These are phyloP conservation scores for Neopestalotiopsis sp. DNA, from an alignment of 2,329 filamentous ascomycete genomes.

Conservation along the genomic window DNA sequence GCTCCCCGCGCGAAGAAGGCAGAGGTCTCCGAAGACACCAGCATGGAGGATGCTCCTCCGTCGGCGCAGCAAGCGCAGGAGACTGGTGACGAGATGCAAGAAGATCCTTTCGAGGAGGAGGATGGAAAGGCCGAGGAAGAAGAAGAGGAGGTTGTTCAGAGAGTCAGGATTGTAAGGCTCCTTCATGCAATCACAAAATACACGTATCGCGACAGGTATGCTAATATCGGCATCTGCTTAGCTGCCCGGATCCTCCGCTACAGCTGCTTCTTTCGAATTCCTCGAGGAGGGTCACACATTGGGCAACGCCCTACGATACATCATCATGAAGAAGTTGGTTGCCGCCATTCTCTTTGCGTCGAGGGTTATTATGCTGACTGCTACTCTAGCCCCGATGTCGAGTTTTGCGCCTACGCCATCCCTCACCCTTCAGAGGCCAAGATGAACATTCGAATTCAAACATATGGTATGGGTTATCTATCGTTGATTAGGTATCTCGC, in stretches of 20 bases:
- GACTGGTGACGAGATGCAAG: constrained; percentile 37
- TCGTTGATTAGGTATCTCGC: no score
- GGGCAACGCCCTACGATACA: constrained; percentile 90
- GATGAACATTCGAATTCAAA: constrained; percentile 98
- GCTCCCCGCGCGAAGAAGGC: constrained; percentile 19
- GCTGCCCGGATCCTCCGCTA: constrained; percentile 85
- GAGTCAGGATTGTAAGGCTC: constrained; percentile 65
- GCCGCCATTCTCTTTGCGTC: background rate
- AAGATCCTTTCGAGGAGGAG: constrained; percentile 28
- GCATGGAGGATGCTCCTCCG: constrained; percentile 37
- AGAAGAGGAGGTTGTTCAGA: constrained; percentile 54
- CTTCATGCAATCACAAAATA: background rate
- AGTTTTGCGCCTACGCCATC: constrained; percentile 98
- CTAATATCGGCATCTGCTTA: constrained; percentile 41
- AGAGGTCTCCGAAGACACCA: constrained; percentile 27
- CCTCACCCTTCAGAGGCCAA: constrained; percentile 94
- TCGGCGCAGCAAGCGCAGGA: constrained; percentile 53
- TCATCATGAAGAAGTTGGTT: constrained; percentile 97
- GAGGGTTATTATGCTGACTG: constrained; percentile 21
- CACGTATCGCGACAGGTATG: background rate
- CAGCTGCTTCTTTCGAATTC: constrained; percentile 94
- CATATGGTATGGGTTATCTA: constrained; percentile 72
- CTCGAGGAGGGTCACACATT: constrained; percentile 93
- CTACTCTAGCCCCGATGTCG: constrained; percentile 81
- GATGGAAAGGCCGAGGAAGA: constrained; percentile 43